Base-by-base conservation (phyloP, 2,329 filamentous ascomycete genomes). In the Colletotrichum lini region DNA sequence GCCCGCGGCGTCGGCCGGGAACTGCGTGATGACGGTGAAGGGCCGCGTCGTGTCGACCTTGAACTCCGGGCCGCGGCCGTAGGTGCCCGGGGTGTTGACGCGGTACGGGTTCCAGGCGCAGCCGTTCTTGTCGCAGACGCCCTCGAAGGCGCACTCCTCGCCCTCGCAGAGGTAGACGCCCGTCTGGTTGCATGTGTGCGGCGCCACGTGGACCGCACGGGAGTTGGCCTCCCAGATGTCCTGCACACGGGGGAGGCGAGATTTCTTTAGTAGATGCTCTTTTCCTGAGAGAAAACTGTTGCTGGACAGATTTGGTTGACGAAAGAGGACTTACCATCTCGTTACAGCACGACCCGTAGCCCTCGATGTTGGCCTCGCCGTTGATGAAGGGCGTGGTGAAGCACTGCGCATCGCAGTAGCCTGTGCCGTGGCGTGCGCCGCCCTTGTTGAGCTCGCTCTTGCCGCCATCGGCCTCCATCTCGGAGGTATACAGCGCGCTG, bases 351-450 rank as follows among this genome's bases (percentile, higher is more conserved):
- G 83, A 77, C 38, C 86, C 84, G 26, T 82, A 77, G 52, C 78
- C 79, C 56, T 82, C 80, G 56, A 85, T 75, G 75, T 86, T 86
- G 35, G 45, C 69, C 73, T 83, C 76, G 42, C 87, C 87, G 70
- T 85, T 85, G 75, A 88, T 87, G 73, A 89, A 88, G 0, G 79
- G 79, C 0, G 78, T 78, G 63, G 87, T 87, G 49, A 82, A 84
- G 76, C 88, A 90, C 78, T 90, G 88, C 1, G 88, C 85, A 75
- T 90, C 88, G 64, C 90, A 92, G 80, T 92, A 92, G 40, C 90
- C 90, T 2, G 88, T 89, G 50, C 90, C 90, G 72, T 89, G 90
- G 63, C 84, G 82, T 3, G 90, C 88, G 69, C 90, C 90, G 35
- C 86, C 89, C 65, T 85, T 84, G 80, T 89, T 90, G 64, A 80